Evolutionary conservation across 1,284 basidiomycete genomes (phyloP).

Genomic region (Ganoderma leucocontextum): DNA sequence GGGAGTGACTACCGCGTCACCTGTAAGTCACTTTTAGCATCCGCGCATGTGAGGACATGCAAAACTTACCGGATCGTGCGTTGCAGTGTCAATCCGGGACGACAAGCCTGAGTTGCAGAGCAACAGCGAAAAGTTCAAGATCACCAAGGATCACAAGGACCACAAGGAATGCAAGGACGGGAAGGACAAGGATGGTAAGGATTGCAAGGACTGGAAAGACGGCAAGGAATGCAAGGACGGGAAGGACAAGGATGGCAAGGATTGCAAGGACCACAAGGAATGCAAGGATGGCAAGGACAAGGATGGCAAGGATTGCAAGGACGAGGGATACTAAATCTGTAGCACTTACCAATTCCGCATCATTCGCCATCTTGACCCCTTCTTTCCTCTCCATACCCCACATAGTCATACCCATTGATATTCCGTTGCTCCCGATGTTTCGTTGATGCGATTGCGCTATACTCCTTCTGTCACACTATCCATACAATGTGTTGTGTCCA

Average conservation of each 20-base stretch:
- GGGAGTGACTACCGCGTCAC: not conserved
- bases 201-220: not conserved
- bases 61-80: not conserved
- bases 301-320: not conserved
- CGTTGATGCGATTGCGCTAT: too few species aligned
- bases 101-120: not conserved
- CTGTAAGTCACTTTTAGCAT: not conserved
- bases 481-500: not conserved
- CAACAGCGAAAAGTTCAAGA: constrained; percentile 4
- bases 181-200: not conserved
- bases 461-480: not conserved
- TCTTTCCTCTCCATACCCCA: too few species aligned
- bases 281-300: not conserved
- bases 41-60: not conserved
- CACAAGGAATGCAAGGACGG: not conserved
- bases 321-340: too few species aligned
- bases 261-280: not conserved
- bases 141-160: not conserved
- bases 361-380: too few species aligned
- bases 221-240: too few species aligned
- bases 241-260: not conserved
- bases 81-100: not conserved
- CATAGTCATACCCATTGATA: too few species aligned
- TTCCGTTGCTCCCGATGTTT: too few species aligned
- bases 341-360: too few species aligned